Evolutionary conservation across 208 protist genomes (phyloP), one percentile per base, ranked within the genome.

Genomic region (Polymyxa betae): DNA sequence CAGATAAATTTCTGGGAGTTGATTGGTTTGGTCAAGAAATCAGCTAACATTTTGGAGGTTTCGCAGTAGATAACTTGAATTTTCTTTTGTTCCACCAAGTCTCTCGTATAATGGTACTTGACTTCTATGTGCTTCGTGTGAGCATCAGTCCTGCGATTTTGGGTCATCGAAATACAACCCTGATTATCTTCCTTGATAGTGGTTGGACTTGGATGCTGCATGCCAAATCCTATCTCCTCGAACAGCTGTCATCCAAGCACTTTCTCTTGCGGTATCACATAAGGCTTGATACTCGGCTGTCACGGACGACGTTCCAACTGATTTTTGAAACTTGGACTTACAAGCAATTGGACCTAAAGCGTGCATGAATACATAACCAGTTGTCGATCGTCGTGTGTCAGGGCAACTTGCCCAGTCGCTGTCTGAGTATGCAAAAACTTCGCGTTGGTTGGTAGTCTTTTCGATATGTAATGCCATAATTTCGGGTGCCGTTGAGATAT

Each of bases 231-330:
- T 16, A 89, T 45, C 35, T 45, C 87, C 32, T 89, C 87, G 29
- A 64, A 45, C 20, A 89, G 87, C 64, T 64, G 87, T 16, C 87
- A 89, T 38, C 87, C 87, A 89, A 16, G 12, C 29, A 45, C 29
- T 32, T 38, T 52, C 87, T 16, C 45, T 10, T 16, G 38, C 38
- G 24, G 87, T 45, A 20, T 45, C 45, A 43, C n/a, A 89, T 38
- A 89, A 45, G 1, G 87, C 87, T 43, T n/a, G n/a, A n/a, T n/a
- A n/a, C n/a, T n/a, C n/a, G n/a, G n/a, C n/a, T n/a, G n/a, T n/a
- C n/a, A n/a, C n/a, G n/a, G n/a, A n/a, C n/a, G 87, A 89, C 38
- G 45, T 45, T n/a, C 29, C 87, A 29, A 89, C 87, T 89, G 87
- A 35, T 45, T 38, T 38, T n/a, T 89, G 87, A 29, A 45, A 10